A percentile compares a stretch with the other conserved stretches of the same genome.
Evolutionary conservation across 257 asterid species (phyloP).

Genomic region (Penstemon barbatus): DNA sequence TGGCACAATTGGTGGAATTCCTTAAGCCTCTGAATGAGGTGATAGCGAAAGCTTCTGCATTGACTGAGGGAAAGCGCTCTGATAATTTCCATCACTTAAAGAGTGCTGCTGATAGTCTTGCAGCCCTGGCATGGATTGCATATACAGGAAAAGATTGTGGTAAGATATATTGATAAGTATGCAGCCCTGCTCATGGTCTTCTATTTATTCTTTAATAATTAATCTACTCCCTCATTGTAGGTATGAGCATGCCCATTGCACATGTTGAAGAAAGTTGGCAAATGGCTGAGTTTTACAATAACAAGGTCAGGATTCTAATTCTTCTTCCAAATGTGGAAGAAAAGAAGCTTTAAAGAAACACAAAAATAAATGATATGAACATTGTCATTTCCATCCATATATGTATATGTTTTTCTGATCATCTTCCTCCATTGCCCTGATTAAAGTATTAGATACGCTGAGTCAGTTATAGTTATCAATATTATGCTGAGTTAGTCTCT

Average conservation of each 20-base stretch:
- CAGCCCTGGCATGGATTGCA: slow-evolving; percentile 84
- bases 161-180: slow-evolving; percentile 27
- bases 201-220: slow-evolving; percentile 3
- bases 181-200: slow-evolving; percentile 3
- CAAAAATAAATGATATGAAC: neutral
- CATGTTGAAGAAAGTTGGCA: slow-evolving; percentile 99
- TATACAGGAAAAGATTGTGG: slow-evolving; percentile 83
- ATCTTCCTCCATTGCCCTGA: neutral
- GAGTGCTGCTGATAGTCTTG: slow-evolving; percentile 74
- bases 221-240: slow-evolving; percentile 38
- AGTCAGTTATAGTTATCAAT: neutral
- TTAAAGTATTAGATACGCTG: neutral
- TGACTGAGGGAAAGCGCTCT: slow-evolving; percentile 73
- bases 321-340: slow-evolving; percentile 22
- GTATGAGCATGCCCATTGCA: slow-evolving; percentile 96
- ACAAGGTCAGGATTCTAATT: slow-evolving; percentile 57
- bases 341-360: neutral
- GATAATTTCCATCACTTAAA: slow-evolving; percentile 76
- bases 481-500: neutral
- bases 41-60: slow-evolving; percentile 48
- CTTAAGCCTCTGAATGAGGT: slow-evolving; percentile 78
- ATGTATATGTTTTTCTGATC: neutral
- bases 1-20: slow-evolving; percentile 57
- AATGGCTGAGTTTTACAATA: slow-evolving; percentile 91
- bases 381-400: neutral